phyloP scores from a whole-genome alignment of 2,329 filamentous ascomycete species.

The Dothidotthia symphoricarpi region DNA sequence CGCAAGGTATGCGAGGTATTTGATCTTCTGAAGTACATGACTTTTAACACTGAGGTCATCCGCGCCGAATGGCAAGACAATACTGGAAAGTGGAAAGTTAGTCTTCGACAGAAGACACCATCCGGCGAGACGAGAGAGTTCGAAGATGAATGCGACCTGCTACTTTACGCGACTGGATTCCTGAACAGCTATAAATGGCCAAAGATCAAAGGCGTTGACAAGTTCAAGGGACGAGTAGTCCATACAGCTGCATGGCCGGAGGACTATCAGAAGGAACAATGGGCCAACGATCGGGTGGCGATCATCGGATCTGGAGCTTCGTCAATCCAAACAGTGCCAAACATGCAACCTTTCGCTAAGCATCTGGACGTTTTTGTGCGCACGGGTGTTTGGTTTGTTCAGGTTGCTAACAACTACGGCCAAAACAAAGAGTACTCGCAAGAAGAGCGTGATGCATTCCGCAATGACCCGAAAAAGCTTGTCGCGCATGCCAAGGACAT shows the following conservation, averaged over 20 bases:
- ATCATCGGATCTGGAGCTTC: slow-evolving; percentile 48
- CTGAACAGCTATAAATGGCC: slow-evolving; percentile 43
- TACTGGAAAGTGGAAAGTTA: slow-evolving; percentile 52
- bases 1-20: slow-evolving; percentile 51
- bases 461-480: slow-evolving; percentile 43
- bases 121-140: slow-evolving; percentile 40
- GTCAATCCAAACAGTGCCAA: slow-evolving; percentile 49
- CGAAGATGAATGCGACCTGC: slow-evolving; percentile 46
- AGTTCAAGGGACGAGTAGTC: slow-evolving; percentile 46
- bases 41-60: slow-evolving; percentile 50
- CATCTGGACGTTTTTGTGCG: slow-evolving; percentile 50
- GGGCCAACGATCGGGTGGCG: slow-evolving; percentile 44
- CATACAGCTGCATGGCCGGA: slow-evolving; percentile 51
- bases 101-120: slow-evolving; percentile 43
- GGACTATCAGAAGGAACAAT: slow-evolving; percentile 47
- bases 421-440: slow-evolving; percentile 47
- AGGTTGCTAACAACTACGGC: slow-evolving; percentile 49
- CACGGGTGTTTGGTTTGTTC: slow-evolving; percentile 48
- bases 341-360: slow-evolving; percentile 48
- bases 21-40: slow-evolving; percentile 54
- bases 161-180: slow-evolving; percentile 48
- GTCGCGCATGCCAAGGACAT: slow-evolving; percentile 49
- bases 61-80: slow-evolving; percentile 52
- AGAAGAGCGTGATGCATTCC: slow-evolving; percentile 45
- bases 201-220: slow-evolving; percentile 44